Base-by-base conservation (phyloP, 2,329 filamentous ascomycete species). In the Aspergillus sp. region DNA sequence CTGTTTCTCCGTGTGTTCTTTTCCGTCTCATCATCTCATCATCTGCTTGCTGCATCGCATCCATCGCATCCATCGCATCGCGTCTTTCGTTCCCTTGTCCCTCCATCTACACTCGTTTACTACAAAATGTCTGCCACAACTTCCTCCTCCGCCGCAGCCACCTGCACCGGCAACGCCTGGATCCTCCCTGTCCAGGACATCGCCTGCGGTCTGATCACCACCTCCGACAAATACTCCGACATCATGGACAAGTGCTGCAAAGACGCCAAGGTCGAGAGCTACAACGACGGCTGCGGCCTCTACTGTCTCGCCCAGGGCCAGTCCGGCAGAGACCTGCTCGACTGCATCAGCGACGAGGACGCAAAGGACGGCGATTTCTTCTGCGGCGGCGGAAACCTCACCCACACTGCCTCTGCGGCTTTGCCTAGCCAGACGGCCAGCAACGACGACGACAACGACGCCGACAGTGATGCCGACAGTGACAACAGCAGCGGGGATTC, bases 291-390 rank as follows among this genome's bases (percentile, higher is more conserved):
- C 64, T 83, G 81, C 71, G 79, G 77, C 15, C 63, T 82, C 58
- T 83, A 82, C 78, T 83, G 81, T 63, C 76, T 78, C 15, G 78
- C 76, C 0, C 66, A 71, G 41, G 75, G 65, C 43, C 77, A 80
- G 60, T 68, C 62, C 20, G 65, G 78, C 50, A 55, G 60, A 11
- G 63, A 71, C 4, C 64, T 80, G 34, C 65, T 66, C 4, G 32
- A 65, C 3, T 83, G 81, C 61, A 67, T 83, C 13, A 70, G 62
- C 48, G 62, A 68, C 32, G 65, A 78, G 48, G 78, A 78, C 32
- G 74, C 74, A 26, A 60, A 65, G 26, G 64, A 70, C 49, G 58
- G 61, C 9, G 62, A 74, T 7, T 73, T 82, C 60, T 83, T 81
- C 65, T 83, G 80, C 71, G 74, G 74, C 43, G 72, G 67, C 61